A percentile compares a stretch with the other conserved stretches of the same genome.
Evolutionary conservation across 2,329 filamentous ascomycete species (phyloP).

Genomic region (Rutstroemia sp.): DNA sequence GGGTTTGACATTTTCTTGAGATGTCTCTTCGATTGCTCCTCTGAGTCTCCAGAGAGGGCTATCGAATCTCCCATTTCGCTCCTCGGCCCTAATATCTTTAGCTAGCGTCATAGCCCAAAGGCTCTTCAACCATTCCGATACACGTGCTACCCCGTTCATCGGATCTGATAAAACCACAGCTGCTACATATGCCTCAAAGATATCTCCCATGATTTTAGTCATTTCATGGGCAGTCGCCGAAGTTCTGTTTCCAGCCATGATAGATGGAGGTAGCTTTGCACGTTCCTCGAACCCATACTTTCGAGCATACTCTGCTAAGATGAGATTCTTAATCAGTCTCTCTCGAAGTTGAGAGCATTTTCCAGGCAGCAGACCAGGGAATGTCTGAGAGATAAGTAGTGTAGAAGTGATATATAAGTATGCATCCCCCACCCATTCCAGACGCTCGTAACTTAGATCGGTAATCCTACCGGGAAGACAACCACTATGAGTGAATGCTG

Average conservation of each 20-base stretch:
- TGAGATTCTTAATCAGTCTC: conserved; percentile 71
- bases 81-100: conserved; percentile 41
- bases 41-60: conserved; percentile 26
- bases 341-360: conserved; percentile 71
- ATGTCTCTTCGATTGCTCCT: conserved; percentile 12
- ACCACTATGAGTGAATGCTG: conserved; percentile 57
- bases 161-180: conserved; percentile 66
- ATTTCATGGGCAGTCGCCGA: conserved; percentile 39
- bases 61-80: conserved; percentile 19
- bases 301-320: conserved; percentile 60
- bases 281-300: conserved; percentile 64
- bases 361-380: conserved; percentile 57
- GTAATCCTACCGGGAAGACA: conserved; percentile 13
- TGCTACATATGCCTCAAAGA: conserved; percentile 87
- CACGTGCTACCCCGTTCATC: conserved; percentile 50
- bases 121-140: conserved; percentile 62
- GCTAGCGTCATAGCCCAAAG: conserved; percentile 65
- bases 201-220: conserved; percentile 72
- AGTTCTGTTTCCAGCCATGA: not conserved
- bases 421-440: conserved; percentile 86
- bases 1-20: not conserved
- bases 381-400: conserved; percentile 66
- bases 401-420: conserved; percentile 74
- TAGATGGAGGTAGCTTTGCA: conserved; percentile 39
- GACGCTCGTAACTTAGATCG: conserved; percentile 60